phyloP scores from a whole-genome alignment of 169 alveolate species.

The Plasmodium vivax region DNA sequence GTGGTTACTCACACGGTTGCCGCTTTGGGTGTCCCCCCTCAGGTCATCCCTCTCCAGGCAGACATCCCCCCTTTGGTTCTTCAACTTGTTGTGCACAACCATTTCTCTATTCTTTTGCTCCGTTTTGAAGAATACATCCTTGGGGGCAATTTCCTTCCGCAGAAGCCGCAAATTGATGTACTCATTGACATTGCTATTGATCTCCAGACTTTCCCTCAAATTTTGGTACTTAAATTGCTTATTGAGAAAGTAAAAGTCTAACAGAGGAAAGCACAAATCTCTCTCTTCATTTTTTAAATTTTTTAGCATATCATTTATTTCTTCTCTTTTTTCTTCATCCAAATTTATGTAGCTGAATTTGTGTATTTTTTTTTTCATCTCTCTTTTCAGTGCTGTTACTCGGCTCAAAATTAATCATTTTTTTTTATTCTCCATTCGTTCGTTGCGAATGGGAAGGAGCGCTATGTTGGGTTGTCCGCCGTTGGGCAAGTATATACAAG shows the following conservation, averaged over 20 bases:
- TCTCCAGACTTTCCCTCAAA: slow-evolving; percentile 47
- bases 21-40: background rate
- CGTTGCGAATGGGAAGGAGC: background rate
- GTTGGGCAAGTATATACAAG: background rate
- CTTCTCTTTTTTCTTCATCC: slow-evolving; percentile 25
- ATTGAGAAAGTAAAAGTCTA: slow-evolving; percentile 63
- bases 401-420: slow-evolving; percentile 44
- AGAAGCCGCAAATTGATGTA: slow-evolving; percentile 50
- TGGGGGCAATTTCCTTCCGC: slow-evolving; percentile 40
- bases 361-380: slow-evolving; percentile 35
- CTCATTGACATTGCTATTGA: slow-evolving; percentile 44
- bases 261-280: slow-evolving; percentile 51
- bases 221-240: slow-evolving; percentile 52
- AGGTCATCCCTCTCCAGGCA: background rate
- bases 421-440: slow-evolving; percentile 41
- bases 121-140: slow-evolving; percentile 20
- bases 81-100: background rate
- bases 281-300: slow-evolving; percentile 51
- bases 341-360: background rate
- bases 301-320: slow-evolving; percentile 59
- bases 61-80: background rate
- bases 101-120: slow-evolving; percentile 19
- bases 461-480: background rate
- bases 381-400: slow-evolving; percentile 15
- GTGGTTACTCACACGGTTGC: background rate